Percentiles rank a stretch among this genome's conserved stretches.
These are phyloP conservation scores for Rhizopogon roseolus DNA, from an alignment of 768 basidiomycete genomes.

Conservation along the genomic window DNA sequence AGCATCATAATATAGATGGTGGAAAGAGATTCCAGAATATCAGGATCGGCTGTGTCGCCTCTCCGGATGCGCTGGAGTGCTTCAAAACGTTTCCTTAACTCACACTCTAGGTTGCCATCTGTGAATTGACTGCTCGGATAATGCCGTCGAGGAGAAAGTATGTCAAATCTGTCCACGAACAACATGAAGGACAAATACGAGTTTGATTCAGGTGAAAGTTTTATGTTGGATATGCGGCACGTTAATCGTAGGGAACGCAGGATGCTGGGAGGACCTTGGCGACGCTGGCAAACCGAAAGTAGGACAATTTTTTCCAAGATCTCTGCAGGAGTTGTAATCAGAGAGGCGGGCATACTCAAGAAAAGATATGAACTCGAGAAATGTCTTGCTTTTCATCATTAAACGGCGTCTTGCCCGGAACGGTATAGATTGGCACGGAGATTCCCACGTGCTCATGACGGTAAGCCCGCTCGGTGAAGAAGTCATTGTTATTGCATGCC, in stretches of 20 bases:
- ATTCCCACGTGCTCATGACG: conserved; percentile 21
- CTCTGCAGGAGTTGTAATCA: conserved; percentile 28
- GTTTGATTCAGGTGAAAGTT: conserved; percentile 18
- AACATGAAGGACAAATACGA: conserved; percentile 32
- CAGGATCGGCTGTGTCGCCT: conserved; percentile 30
- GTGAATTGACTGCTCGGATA: conserved; percentile 23
- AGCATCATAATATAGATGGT: conserved; percentile 54
- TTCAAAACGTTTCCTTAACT: conserved; percentile 40
- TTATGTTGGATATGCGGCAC: conserved; percentile 27
- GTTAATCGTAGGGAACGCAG: conserved; percentile 27
- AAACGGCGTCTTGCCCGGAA: conserved; percentile 23
- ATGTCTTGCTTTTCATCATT: conserved; percentile 18
- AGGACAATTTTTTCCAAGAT: conserved; percentile 32
- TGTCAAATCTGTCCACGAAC: conserved; percentile 48
- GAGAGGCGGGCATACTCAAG: conserved; percentile 27
- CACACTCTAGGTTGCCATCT: conserved; percentile 32
- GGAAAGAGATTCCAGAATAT: conserved; percentile 42
- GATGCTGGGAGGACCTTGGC: conserved; percentile 29
- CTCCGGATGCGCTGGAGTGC: conserved; percentile 42
- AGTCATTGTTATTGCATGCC: conserved; percentile 6
- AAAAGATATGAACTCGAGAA: conserved; percentile 9
- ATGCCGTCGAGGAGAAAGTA: conserved; percentile 35
- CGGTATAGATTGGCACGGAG: conserved; percentile 23
- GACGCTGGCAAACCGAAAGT: conserved; percentile 23
- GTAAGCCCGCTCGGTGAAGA: background rate